These are phyloP conservation scores for Arthrobotrys pseudoclavata DNA, from an alignment of 2,329 filamentous ascomycete genomes.

Conservation along the genomic window DNA sequence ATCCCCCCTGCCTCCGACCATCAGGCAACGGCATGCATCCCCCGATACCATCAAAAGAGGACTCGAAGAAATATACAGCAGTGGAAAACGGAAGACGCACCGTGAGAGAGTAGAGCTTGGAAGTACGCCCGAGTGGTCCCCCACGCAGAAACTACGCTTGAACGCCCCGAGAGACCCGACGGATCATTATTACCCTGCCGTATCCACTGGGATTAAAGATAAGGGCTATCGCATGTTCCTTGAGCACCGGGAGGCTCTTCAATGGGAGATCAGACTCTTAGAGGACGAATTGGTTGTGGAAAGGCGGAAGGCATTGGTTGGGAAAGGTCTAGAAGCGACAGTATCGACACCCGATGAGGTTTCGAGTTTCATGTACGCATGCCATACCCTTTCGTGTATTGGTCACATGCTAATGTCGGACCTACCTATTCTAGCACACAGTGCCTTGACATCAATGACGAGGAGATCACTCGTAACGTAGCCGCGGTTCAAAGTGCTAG, in stretches of 20 bases:
- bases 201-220: slow-evolving; percentile 8
- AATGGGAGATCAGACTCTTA: slow-evolving; percentile 23
- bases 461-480: not conserved
- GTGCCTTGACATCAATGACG: slow-evolving; percentile 31
- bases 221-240: slow-evolving; percentile 11
- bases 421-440: slow-evolving; percentile 7
- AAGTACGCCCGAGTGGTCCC: slow-evolving; percentile 20
- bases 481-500: not conserved
- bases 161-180: not conserved
- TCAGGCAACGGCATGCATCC: slow-evolving; percentile 27
- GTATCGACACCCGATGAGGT: not conserved
- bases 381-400: not conserved
- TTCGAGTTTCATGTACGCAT: slow-evolving; percentile 34
- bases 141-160: not conserved
- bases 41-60: slow-evolving; percentile 36
- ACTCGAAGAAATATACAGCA: slow-evolving; percentile 47
- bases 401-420: slow-evolving; percentile 1
- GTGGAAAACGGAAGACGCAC: slow-evolving; percentile 29
- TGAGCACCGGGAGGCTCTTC: slow-evolving; percentile 36
- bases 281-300: slow-evolving; percentile 48
- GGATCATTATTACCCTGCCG: slow-evolving; percentile 28
- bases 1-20: slow-evolving; percentile 41
- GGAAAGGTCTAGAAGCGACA: not conserved
- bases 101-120: not conserved
- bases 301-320: slow-evolving; percentile 15